These are phyloP conservation scores for Dysphania ambrosioides DNA, from an alignment of 148 eudicot species.

Conservation along the genomic window DNA sequence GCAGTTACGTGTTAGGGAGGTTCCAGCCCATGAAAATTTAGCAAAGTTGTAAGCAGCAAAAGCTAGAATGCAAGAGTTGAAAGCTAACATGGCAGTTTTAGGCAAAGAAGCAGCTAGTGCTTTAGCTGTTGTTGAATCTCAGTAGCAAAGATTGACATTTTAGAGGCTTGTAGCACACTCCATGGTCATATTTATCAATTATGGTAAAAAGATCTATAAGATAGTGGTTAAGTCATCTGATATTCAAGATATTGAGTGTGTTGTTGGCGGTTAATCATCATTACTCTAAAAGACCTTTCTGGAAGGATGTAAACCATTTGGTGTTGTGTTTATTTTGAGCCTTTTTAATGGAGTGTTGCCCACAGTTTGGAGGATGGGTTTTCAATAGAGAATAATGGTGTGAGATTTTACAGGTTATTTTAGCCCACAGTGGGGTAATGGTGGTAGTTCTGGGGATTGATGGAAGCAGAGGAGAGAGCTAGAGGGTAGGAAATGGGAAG, in stretches of 20 bases:
- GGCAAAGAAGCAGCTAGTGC: constrained; percentile 96
- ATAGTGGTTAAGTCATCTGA: not conserved
- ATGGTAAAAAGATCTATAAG: too few species aligned
- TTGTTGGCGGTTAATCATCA: not conserved
- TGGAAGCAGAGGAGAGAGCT: not conserved
- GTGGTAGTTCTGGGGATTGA: not conserved
- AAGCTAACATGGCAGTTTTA: constrained; percentile 93
- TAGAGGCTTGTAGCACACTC: constrained; percentile 92
- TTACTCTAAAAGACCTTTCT: not conserved
- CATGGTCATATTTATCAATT: not conserved
- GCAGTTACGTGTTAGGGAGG: constrained; percentile 84
- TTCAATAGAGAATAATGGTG: too few species aligned
- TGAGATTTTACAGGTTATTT: too few species aligned
- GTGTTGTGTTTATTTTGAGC: not conserved
- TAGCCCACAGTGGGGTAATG: not conserved
- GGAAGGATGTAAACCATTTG: not conserved
- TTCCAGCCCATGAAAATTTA: constrained; percentile 81
- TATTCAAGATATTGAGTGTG: not conserved
- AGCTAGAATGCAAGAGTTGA: constrained; percentile 83
- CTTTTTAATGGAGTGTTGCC: not conserved
- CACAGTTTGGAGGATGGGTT: not conserved
- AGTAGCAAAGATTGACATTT: constrained; percentile 88
- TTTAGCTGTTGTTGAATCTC: constrained; percentile 84
- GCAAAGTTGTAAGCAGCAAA: constrained; percentile 85
- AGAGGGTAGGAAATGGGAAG: not conserved